Evolutionary conservation across 2,329 filamentous ascomycete species (phyloP).

Genomic region (Pseudocercospora crystallina): DNA sequence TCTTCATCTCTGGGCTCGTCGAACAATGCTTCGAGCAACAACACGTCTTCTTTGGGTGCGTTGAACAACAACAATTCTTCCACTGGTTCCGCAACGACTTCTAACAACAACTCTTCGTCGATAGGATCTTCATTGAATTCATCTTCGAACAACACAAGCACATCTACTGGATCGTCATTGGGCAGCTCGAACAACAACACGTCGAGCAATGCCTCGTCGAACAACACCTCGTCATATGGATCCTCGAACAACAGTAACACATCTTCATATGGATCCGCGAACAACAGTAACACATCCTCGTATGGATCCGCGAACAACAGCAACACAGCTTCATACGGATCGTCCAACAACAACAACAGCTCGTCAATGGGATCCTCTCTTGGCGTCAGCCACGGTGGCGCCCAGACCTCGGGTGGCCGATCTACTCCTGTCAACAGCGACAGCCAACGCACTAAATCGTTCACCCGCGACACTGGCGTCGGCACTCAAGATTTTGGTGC

Average conservation of each 20-base stretch:
- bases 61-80: slow-evolving; percentile 3
- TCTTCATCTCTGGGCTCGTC: slow-evolving; percentile 2
- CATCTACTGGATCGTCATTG: neutral
- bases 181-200: slow-evolving; percentile 2
- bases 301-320: slow-evolving; percentile 1
- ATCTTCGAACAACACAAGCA: neutral
- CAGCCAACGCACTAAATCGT: slow-evolving; percentile 10
- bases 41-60: slow-evolving; percentile 6
- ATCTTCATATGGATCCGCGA: neutral
- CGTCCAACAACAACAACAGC: slow-evolving; percentile 9
- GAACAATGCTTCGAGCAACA: neutral
- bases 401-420: too few species aligned
- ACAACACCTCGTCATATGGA: neutral
- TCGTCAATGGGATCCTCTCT: neutral
- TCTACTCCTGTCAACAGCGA: neutral
- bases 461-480: slow-evolving; percentile 11
- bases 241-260: slow-evolving; percentile 4
- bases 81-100: neutral
- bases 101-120: slow-evolving; percentile 5
- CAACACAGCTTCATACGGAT: neutral
- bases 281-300: neutral
- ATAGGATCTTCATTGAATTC: neutral
- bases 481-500: slow-evolving; percentile 12
- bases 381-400: too few species aligned
- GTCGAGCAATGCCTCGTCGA: neutral